phyloP scores from a whole-genome alignment of 2,329 filamentous ascomycete genomes.

The Cordyceps militaris region DNA sequence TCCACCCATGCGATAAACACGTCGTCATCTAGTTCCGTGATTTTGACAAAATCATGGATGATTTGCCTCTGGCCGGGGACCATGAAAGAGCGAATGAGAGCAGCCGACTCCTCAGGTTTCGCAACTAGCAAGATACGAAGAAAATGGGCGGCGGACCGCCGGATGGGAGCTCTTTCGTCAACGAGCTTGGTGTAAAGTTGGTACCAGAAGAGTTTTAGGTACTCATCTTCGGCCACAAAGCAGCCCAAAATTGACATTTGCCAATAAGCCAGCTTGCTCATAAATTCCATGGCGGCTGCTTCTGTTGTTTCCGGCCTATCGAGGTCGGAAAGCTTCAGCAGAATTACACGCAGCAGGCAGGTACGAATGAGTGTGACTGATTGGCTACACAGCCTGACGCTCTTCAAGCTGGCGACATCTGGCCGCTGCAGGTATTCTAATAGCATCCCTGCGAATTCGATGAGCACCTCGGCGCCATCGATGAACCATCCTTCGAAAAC shows the following conservation, averaged over 20 bases:
- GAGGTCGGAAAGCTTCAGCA: slow-evolving; percentile 77
- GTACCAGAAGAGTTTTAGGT: slow-evolving; percentile 82
- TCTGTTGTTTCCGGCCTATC: slow-evolving; percentile 57
- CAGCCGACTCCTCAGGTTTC: slow-evolving; percentile 74
- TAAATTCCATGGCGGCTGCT: slow-evolving; percentile 59
- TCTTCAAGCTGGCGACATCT: slow-evolving; percentile 74
- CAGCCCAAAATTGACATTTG: slow-evolving; percentile 81
- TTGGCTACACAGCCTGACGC: slow-evolving; percentile 83
- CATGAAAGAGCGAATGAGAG: slow-evolving; percentile 66
- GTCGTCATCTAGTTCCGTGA: slow-evolving; percentile 84
- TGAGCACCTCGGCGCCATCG: slow-evolving; percentile 71
- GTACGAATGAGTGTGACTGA: slow-evolving; percentile 68
- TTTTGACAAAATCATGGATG: slow-evolving; percentile 69
- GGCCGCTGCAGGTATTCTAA: slow-evolving; percentile 85
- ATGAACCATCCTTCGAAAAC: slow-evolving; percentile 97
- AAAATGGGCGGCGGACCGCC: slow-evolving; percentile 71
- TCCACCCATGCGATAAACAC: slow-evolving; percentile 86
- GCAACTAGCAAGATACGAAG: slow-evolving; percentile 92
- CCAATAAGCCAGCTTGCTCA: slow-evolving; percentile 90
- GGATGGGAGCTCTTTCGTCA: slow-evolving; percentile 58
- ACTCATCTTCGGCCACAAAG: slow-evolving; percentile 71
- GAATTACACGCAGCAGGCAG: slow-evolving; percentile 69
- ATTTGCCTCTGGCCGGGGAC: slow-evolving; percentile 64
- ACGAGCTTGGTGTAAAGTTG: slow-evolving; percentile 86
- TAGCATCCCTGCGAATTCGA: slow-evolving; percentile 80